Base-by-base conservation (phyloP, 345 rosid species). In the Cochlearia excelsa region DNA sequence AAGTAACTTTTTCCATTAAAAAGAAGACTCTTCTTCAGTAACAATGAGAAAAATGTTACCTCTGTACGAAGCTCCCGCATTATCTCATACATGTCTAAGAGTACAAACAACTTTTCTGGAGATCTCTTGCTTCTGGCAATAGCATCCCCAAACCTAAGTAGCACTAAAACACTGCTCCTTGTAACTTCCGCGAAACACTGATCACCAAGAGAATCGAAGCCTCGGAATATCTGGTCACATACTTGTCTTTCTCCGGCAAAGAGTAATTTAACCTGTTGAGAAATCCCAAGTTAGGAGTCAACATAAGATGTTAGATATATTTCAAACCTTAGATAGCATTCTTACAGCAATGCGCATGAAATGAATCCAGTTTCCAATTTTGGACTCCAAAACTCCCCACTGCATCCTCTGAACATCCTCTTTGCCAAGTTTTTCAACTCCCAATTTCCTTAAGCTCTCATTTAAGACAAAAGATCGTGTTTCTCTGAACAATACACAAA, bases 131-230 rank as follows among this genome's bases (percentile, higher is more conserved):
- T 93, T 70, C 67, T 89, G 54, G 95, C 95, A 75, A 89, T 89
- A 52, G 95, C 99, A 63, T 93, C 99, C 30, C 99, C 99, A 79
- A 93, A 93, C 84, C 99, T 93, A 67, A 93, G 97, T 54, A 93
- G 91, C 80, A 85, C 83, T 39, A 90, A 77, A 60, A 93, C 94
- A 70, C 97, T 85, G 60, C 78, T 79, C 34, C 84, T 48, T 7
- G 95, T 80, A 70, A 89, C 96, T 70, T 87, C 88, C 30, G 95
- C 91, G 65, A 93, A 93, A 70, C 90, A 85, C 75, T 85, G 95
- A 83, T 93, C 99, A 46, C 85, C 79, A 34, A 87, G 85, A 66
- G 97, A 78, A 68, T 85, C 95, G 61, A 76, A 87, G 65, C 90
- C 92, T 52, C 86, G 86, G 51, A 93, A 89, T 62, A 93, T 87